phyloP scores from a whole-genome alignment of 78 protist genomes.

The Dictyostelium citrinum region DNA sequence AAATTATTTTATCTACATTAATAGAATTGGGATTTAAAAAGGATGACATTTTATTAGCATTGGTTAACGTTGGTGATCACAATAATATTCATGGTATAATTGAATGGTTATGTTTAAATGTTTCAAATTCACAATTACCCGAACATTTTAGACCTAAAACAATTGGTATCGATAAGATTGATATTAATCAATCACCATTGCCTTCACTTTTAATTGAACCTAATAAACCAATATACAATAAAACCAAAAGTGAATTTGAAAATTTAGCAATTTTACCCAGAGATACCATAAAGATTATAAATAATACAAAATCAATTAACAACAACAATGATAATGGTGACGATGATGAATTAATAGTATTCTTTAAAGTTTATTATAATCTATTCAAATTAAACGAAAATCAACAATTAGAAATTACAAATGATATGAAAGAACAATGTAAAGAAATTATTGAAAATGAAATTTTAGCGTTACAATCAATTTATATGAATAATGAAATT shows the following conservation, averaged over 20 bases:
- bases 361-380: background rate
- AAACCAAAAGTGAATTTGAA: background rate
- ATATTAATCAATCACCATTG: background rate
- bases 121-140: conserved; percentile 1
- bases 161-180: conserved; percentile 42
- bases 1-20: background rate
- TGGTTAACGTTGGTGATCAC: background rate
- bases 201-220: background rate
- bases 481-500: conserved; percentile 15
- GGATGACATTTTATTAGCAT: background rate
- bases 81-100: background rate
- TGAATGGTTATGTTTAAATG: conserved; percentile 52
- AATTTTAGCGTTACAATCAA: conserved; percentile 43
- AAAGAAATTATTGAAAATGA: conserved; percentile 18
- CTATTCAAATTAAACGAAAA: background rate
- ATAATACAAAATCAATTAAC: background rate
- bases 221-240: background rate
- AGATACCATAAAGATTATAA: background rate
- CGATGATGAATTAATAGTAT: background rate
- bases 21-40: conserved; percentile 12
- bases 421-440: background rate
- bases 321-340: background rate
- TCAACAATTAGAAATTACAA: background rate
- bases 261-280: background rate
- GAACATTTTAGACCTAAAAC: conserved; percentile 17